Conservation (phyloP, 805 yeast genomes). For the Ogataea methylovora region DNA sequence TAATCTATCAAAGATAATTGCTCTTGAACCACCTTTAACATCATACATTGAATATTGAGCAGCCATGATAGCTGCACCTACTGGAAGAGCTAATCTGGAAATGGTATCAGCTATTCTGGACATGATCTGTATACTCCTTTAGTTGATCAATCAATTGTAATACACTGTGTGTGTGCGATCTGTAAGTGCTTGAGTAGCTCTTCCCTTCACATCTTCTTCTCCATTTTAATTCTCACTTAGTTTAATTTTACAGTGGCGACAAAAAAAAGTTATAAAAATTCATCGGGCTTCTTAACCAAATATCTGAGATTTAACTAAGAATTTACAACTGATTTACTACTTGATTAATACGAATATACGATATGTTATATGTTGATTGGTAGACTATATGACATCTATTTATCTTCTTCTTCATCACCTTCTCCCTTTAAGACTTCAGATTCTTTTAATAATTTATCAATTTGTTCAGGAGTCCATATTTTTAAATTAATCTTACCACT, state of each 20-base stretch:
- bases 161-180: no score
- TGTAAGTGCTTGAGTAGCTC: no score
- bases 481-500: constrained; percentile 52
- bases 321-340: no score
- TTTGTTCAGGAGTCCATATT: constrained; percentile 75
- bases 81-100: constrained; percentile 57
- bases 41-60: constrained; percentile 85
- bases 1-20: constrained; percentile 89
- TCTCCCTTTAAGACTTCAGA: constrained; percentile 60
- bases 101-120: constrained; percentile 32
- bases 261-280: no score
- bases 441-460: constrained; percentile 64
- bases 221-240: no score
- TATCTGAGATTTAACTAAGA: no score
- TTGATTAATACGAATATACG: no score
- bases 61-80: constrained; percentile 60
- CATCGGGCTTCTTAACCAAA: no score
- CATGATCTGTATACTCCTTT: constrained; percentile 26
- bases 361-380: no score
- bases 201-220: no score
- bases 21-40: constrained; percentile 93
- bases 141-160: no score
- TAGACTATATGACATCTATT: not conserved
- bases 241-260: no score
- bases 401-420: constrained; percentile 34